Evolutionary conservation across 2,329 filamentous ascomycete species (phyloP).

Genomic region (Colletotrichum siamense): DNA sequence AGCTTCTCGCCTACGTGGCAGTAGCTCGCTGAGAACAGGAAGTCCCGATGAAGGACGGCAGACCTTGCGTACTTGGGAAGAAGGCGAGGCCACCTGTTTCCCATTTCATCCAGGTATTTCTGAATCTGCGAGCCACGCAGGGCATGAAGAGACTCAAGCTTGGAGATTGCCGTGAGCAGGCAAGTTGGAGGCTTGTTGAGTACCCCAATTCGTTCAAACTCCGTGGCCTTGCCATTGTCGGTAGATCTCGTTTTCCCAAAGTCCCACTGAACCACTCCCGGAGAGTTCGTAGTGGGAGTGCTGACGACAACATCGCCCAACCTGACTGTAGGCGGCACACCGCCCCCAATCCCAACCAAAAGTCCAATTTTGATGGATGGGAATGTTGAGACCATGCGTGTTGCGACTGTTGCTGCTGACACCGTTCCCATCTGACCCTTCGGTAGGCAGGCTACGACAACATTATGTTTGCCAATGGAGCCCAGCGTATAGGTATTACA

Average conservation of each 20-base stretch:
- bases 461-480: constrained; percentile 28
- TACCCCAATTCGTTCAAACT: not conserved
- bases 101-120: not conserved
- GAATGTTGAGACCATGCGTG: not conserved
- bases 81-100: not conserved
- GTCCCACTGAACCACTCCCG: constrained; percentile 25
- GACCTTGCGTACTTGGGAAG: not conserved
- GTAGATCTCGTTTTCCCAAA: not conserved
- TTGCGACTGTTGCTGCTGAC: constrained; percentile 9
- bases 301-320: constrained; percentile 25
- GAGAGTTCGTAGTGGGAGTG: not conserved
- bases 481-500: constrained; percentile 31
- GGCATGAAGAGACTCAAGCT: constrained; percentile 3
- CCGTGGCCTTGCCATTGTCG: not conserved
- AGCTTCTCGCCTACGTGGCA: not conserved
- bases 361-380: not conserved
- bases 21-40: not conserved
- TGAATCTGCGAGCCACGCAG: constrained; percentile 7
- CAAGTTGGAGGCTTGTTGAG: constrained; percentile 9
- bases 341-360: constrained; percentile 31
- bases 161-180: constrained; percentile 6
- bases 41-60: not conserved
- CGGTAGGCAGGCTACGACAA: constrained; percentile 30
- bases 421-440: constrained; percentile 23
- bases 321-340: constrained; percentile 19